Evolutionary conservation across 352 stramenopile species (phyloP).

Genomic region (Globisporangium middletonii): DNA sequence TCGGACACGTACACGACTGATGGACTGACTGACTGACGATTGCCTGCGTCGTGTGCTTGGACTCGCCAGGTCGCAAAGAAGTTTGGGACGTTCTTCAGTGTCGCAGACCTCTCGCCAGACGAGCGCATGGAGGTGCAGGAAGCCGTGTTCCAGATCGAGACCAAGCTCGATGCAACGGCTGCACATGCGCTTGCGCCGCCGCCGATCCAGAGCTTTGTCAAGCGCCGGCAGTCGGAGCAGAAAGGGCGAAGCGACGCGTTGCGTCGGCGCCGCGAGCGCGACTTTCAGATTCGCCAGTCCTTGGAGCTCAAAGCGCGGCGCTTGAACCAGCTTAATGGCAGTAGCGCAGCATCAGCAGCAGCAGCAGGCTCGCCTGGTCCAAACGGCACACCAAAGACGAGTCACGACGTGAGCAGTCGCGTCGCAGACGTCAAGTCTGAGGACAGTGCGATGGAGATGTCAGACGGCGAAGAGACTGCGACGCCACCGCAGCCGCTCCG

Average conservation of each 20-base stretch:
- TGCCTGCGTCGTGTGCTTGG: too few relatives aligned
- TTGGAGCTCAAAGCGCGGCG: slow-evolving; percentile 36
- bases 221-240: slow-evolving; percentile 68
- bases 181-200: slow-evolving; percentile 46
- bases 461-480: slow-evolving; percentile 35
- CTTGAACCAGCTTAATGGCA: slow-evolving; percentile 1
- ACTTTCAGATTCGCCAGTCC: slow-evolving; percentile 60
- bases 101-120: slow-evolving; percentile 32
- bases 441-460: slow-evolving; percentile 72
- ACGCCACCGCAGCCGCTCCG: not conserved
- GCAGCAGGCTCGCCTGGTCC: not conserved
- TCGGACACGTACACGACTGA: too few relatives aligned
- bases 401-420: slow-evolving; percentile 9
- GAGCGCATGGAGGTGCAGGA: slow-evolving; percentile 60
- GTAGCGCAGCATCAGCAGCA: not conserved
- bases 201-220: slow-evolving; percentile 83
- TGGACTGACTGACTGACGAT: too few relatives aligned
- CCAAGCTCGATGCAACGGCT: slow-evolving; percentile 27
- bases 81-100: slow-evolving; percentile 75
- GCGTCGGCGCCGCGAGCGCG: slow-evolving; percentile 64
- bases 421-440: slow-evolving; percentile 9
- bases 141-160: slow-evolving; percentile 65
- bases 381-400: slow-evolving; percentile 17
- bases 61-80: slow-evolving; percentile 43
- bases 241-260: slow-evolving; percentile 67